These are phyloP conservation scores for Suillus spraguei DNA, from an alignment of 768 basidiomycete species.

Conservation along the genomic window DNA sequence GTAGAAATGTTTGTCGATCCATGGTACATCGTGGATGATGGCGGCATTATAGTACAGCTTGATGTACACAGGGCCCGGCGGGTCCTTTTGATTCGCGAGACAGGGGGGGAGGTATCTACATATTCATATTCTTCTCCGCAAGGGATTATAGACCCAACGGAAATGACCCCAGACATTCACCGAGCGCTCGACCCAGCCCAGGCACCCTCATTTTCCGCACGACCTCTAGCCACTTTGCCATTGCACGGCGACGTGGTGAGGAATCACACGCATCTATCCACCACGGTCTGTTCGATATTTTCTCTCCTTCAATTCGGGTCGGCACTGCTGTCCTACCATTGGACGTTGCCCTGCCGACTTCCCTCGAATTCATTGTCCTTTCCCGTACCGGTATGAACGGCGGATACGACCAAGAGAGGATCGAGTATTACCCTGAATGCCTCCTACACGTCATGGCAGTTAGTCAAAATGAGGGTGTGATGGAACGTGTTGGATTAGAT, in stretches of 20 bases:
- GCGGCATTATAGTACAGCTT: conserved; percentile 14
- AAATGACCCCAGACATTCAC: conserved; percentile 1
- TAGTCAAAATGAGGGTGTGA: neutral
- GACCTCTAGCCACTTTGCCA: conserved; percentile 16
- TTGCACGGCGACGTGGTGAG: conserved; percentile 11
- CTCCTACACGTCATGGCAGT: conserved; percentile 27
- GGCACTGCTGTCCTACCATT: conserved; percentile 24
- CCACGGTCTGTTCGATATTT: conserved; percentile 20
- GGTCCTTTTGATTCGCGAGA: neutral
- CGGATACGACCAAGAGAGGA: conserved; percentile 13
- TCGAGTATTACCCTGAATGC: conserved; percentile 17
- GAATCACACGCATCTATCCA: neutral
- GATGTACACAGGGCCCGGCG: conserved; percentile 14
- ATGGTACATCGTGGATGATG: conserved; percentile 22
- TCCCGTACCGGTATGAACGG: conserved; percentile 16
- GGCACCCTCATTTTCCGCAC: conserved; percentile 30
- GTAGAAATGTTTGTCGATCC: conserved; percentile 19
- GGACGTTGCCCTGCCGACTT: conserved; percentile 10
- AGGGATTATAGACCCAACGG: conserved; percentile 4
- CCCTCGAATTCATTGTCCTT: conserved; percentile 23
- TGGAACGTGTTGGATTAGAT: conserved; percentile 28
- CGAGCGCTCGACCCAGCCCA: conserved; percentile 5
- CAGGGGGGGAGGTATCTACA: neutral
- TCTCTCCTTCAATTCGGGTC: conserved; percentile 8
- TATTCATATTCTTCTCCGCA: conserved; percentile 18